These are phyloP conservation scores for Saussurea involucrata DNA, from an alignment of 129 eudicot species.

Conservation along the genomic window DNA sequence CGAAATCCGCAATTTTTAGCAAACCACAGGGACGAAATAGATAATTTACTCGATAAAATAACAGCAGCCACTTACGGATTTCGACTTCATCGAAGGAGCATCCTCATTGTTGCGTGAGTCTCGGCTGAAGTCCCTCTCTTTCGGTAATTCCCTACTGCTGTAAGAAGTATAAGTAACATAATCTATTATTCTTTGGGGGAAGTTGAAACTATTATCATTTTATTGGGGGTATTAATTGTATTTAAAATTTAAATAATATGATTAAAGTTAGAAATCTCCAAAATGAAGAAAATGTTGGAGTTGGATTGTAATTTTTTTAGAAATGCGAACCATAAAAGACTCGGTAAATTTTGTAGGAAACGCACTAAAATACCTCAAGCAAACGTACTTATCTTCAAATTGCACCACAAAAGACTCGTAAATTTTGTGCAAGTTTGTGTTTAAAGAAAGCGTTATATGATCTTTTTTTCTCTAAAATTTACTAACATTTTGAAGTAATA, in stretches of 20 bases:
- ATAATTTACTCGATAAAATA: too few species aligned
- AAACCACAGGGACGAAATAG: too few species aligned
- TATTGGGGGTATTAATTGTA: too few species aligned
- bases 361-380: not conserved
- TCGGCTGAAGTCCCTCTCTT: conserved; percentile 60
- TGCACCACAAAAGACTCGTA: too few species aligned
- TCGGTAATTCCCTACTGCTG: conserved; percentile 56
- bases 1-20: too few species aligned
- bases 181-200: not conserved
- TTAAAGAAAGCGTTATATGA: not conserved
- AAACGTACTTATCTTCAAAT: not conserved
- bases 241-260: too few species aligned
- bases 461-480: not conserved
- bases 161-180: not conserved
- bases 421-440: not conserved
- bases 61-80: conserved; percentile 59
- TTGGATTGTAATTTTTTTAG: too few species aligned
- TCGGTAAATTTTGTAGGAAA: too few species aligned
- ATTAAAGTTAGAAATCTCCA: too few species aligned
- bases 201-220: too few species aligned
- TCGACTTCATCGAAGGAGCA: conserved; percentile 49
- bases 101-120: conserved; percentile 59
- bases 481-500: not conserved
- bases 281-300: too few species aligned
- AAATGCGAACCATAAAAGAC: too few species aligned